A percentile compares a stretch with the other conserved stretches of the same genome.
Evolutionary conservation across 768 basidiomycete species (phyloP).

Genomic region (Trametes coccinea): DNA sequence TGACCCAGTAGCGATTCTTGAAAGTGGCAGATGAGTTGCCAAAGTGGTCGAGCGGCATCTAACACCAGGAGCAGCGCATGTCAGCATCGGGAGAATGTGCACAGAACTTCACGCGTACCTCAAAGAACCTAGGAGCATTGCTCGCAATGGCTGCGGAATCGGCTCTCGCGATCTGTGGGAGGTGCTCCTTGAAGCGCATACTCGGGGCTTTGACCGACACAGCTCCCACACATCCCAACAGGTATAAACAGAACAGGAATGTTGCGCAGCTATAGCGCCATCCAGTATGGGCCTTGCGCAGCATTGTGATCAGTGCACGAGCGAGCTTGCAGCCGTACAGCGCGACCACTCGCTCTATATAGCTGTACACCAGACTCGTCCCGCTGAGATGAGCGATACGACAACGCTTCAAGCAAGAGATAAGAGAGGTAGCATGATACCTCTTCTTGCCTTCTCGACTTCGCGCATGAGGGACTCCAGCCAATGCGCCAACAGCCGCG

Average conservation of each 20-base stretch:
- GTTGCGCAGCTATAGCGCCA: neutral
- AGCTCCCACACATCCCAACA: neutral
- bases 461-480: neutral
- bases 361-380: neutral
- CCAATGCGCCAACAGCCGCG: neutral
- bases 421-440: conserved; percentile 10
- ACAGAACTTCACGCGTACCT: conserved; percentile 7
- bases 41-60: conserved; percentile 54
- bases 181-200: conserved; percentile 2
- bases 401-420: neutral
- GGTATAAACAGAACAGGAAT: neutral
- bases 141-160: neutral
- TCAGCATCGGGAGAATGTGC: neutral
- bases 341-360: neutral
- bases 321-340: too few species aligned
- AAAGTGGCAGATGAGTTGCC: conserved; percentile 37
- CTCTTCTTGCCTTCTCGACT: neutral
- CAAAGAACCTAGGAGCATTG: conserved; percentile 23
- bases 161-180: conserved; percentile 11
- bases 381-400: neutral
- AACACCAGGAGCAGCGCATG: neutral
- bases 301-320: too few species aligned
- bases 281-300: neutral
- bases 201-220: neutral
- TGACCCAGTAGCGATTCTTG: conserved; percentile 51